phyloP scores from a whole-genome alignment of 345 rosid species.

The Tarenaya hassleriana region DNA sequence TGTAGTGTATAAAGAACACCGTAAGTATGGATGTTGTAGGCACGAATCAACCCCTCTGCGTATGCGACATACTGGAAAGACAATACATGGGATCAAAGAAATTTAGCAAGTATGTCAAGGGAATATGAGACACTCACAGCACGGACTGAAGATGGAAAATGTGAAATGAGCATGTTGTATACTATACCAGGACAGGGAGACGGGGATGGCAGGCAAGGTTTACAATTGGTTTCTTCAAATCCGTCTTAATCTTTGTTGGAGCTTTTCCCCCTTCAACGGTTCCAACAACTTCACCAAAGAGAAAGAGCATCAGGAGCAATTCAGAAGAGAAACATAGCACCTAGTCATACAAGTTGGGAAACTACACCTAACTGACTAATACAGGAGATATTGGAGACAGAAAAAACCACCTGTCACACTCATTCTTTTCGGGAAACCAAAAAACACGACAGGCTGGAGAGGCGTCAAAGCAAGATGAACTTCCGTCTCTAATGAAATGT shows the following conservation, averaged over 20 bases:
- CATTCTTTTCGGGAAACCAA: conserved; percentile 87
- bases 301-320: background rate
- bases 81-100: conserved; percentile 12
- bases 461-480: conserved; percentile 97
- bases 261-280: conserved; percentile 93
- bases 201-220: conserved; percentile 98
- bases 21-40: conserved; percentile 89
- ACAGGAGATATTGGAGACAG: conserved; percentile 1
- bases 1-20: conserved; percentile 89
- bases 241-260: conserved; percentile 93
- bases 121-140: conserved; percentile 1
- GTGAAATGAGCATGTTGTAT: background rate
- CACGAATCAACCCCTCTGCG: conserved; percentile 96
- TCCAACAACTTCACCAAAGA: conserved; percentile 71
- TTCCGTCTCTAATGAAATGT: conserved; percentile 64
- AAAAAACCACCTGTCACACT: conserved; percentile 71
- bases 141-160: background rate
- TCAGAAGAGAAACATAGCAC: conserved; percentile 6
- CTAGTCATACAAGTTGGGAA: background rate
- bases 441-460: conserved; percentile 90
- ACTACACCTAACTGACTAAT: background rate
- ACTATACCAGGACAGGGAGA: conserved; percentile 79
- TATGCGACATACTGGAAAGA: conserved; percentile 86
- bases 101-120: background rate
- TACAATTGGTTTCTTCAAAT: conserved; percentile 87